Percentiles rank a stretch among this genome's conserved stretches.
phyloP scores from a whole-genome alignment of 1,284 basidiomycete genomes.

The Cutaneotrichosporon cutaneum region DNA sequence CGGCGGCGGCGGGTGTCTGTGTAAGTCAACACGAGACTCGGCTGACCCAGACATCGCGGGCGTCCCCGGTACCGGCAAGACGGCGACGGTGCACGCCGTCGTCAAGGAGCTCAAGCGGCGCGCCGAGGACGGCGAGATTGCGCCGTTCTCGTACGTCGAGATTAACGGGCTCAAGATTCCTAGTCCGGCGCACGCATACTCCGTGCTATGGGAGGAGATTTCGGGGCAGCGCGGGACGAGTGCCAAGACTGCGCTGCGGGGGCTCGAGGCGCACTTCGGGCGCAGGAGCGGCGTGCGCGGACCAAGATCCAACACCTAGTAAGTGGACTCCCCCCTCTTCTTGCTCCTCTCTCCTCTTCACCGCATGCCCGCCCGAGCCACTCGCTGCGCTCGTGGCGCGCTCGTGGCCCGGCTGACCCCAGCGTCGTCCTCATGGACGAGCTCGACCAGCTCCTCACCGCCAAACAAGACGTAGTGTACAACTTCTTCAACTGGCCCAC shows the following conservation, averaged over 20 bases:
- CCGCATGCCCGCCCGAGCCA: neutral
- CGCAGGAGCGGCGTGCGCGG: conserved; percentile 47
- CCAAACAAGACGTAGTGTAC: conserved; percentile 97
- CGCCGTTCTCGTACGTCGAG: conserved; percentile 94
- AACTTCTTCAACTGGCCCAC: conserved; percentile 99
- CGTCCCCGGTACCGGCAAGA: conserved; percentile 97
- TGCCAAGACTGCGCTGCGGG: conserved; percentile 51
- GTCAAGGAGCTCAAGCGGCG: conserved; percentile 82
- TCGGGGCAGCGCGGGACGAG: conserved; percentile 67
- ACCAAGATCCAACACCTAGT: conserved; percentile 53
- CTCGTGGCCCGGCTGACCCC: conserved; percentile 10
- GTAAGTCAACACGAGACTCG: too few species aligned
- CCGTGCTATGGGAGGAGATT: conserved; percentile 82
- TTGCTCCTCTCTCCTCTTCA: neutral
- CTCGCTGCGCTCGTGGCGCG: neutral
- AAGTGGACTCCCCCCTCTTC: conserved; percentile 19
- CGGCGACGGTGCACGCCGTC: conserved; percentile 92
- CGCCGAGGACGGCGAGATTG: conserved; percentile 78
- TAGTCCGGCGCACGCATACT: conserved; percentile 83
- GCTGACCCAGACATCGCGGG: conserved; percentile 79
- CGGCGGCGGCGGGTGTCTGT: conserved; percentile 91
- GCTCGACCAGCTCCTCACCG: conserved; percentile 90
- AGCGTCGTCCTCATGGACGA: conserved; percentile 98
- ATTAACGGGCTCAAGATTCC: conserved; percentile 95
- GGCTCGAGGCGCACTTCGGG: conserved; percentile 51